Base-by-base conservation (phyloP, 306 rosid species). In the Herpetospermum pedunculosum region DNA sequence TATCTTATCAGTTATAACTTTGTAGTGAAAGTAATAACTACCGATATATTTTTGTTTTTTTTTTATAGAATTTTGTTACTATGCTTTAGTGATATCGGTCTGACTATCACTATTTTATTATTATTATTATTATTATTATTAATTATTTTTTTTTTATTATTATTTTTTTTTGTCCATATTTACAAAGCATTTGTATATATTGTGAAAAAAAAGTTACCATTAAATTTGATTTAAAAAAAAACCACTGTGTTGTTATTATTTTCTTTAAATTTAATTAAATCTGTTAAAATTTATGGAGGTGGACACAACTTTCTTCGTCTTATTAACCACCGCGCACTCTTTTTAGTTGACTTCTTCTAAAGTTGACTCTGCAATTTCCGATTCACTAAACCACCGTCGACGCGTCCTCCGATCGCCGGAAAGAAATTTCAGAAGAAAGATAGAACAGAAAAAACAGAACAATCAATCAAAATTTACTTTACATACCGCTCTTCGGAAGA, bases 401-500 rank as follows among this genome's bases (percentile, higher is more conserved):
- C 64, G 38, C 3, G 13, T 5, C 40, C 2, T 59, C 43, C 43
- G 41, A 7, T 30, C 13, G 43, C 29, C n/a, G 32, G 11, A 38
- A 21, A 19, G 2, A 18, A 63, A 35, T 3, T n/a, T 62, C 28
- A 1, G 14, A 25, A 40, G 5, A 41, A 10, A 23, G 2, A 25
- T 2, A 59, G 13, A 32, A 32, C 21, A 41, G 52, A 67, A 7
- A 38, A 2, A 8, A 14, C 2, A 5, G 41, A 30, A 40, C 3
- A 41, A 23, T 21, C 15, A 60, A 60, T n/a, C n/a, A n/a, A n/a
- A n/a, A n/a, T n/a, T n/a, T n/a, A n/a, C 8, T 18, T 32, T 47
- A 26, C 74, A 4, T 82, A 89, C 96, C 90, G 12, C 38, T 21
- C 26, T 7, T 78, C 19, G 81, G 46, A 59, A 70, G 8, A 41